phyloP scores from a whole-genome alignment of 2,329 filamentous ascomycete species.

The Epichloe typhina region DNA sequence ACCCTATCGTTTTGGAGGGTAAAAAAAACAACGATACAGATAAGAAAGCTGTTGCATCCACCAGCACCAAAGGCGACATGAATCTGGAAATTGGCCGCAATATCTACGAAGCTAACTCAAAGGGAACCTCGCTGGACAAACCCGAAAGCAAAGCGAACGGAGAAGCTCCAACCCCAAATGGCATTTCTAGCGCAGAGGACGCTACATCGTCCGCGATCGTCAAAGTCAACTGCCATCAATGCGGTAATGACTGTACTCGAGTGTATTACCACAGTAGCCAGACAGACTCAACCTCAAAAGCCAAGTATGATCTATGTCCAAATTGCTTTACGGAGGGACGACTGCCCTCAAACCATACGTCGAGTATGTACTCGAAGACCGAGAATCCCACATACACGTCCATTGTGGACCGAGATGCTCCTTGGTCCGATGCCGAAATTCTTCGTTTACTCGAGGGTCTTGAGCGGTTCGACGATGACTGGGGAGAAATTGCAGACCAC shows the following conservation, averaged over 20 bases:
- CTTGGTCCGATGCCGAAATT: slow-evolving; percentile 84
- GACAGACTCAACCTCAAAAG: slow-evolving; percentile 45
- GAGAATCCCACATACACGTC: slow-evolving; percentile 77
- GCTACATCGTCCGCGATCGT: slow-evolving; percentile 51
- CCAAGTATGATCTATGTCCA: slow-evolving; percentile 80
- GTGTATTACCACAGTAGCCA: slow-evolving; percentile 48
- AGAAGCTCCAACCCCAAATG: slow-evolving; percentile 55
- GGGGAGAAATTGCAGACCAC: slow-evolving; percentile 83
- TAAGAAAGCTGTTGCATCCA: slow-evolving; percentile 50
- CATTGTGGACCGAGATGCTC: slow-evolving; percentile 68
- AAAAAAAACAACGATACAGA: slow-evolving; percentile 57
- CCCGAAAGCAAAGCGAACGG: slow-evolving; percentile 62
- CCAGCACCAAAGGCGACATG: slow-evolving; percentile 62
- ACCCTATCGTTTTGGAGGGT: slow-evolving; percentile 51
- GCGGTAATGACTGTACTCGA: slow-evolving; percentile 73
- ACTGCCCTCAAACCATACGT: slow-evolving; percentile 66
- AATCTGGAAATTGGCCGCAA: slow-evolving; percentile 91
- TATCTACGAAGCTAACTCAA: slow-evolving; percentile 85
- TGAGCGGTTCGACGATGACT: slow-evolving; percentile 90
- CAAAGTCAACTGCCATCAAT: slow-evolving; percentile 76
- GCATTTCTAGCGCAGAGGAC: slow-evolving; percentile 43
- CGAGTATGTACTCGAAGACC: slow-evolving; percentile 73
- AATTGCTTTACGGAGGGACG: slow-evolving; percentile 79
- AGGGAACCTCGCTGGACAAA: slow-evolving; percentile 58
- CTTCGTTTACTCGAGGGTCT: slow-evolving; percentile 82